These are phyloP conservation scores for Zygosaccharomyces sapae DNA, from an alignment of 1,139 yeast genomes.

Conservation along the genomic window DNA sequence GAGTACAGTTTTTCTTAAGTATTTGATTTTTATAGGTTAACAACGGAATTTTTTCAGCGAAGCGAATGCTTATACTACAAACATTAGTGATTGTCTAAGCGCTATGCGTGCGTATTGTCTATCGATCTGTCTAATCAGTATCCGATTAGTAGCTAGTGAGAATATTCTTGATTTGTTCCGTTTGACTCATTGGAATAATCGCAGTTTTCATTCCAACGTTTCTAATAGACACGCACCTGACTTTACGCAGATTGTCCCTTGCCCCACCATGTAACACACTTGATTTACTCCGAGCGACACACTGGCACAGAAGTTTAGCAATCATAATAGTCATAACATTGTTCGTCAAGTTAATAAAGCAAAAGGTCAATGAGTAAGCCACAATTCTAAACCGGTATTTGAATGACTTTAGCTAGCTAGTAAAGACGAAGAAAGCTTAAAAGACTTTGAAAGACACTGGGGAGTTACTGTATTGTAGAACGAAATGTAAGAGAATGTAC, in stretches of 20 bases:
- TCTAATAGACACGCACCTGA: background rate
- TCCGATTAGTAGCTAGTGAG: too few species aligned
- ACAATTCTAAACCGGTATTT: background rate
- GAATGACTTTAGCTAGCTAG: background rate
- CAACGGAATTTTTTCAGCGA: background rate
- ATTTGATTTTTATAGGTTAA: background rate
- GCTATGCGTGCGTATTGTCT: too few species aligned
- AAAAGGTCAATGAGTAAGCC: background rate
- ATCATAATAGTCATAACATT: background rate
- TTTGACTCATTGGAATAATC: too few species aligned
- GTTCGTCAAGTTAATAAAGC: background rate
- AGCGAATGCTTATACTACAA: too few species aligned
- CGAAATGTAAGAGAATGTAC: background rate
- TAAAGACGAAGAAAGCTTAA: background rate
- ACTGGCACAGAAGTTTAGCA: background rate
- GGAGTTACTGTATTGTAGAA: background rate
- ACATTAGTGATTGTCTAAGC: too few species aligned
- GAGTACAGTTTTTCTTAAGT: too few species aligned
- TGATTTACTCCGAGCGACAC: background rate
- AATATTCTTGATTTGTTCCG: too few species aligned
- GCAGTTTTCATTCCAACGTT: background rate
- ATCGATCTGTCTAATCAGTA: too few species aligned
- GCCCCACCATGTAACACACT: background rate
- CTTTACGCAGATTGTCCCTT: background rate
- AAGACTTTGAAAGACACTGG: background rate